Evolutionary conservation across 768 basidiomycete species (phyloP), one percentile per base, ranked within the genome.

Genomic region (Antrodiella citrinella): DNA sequence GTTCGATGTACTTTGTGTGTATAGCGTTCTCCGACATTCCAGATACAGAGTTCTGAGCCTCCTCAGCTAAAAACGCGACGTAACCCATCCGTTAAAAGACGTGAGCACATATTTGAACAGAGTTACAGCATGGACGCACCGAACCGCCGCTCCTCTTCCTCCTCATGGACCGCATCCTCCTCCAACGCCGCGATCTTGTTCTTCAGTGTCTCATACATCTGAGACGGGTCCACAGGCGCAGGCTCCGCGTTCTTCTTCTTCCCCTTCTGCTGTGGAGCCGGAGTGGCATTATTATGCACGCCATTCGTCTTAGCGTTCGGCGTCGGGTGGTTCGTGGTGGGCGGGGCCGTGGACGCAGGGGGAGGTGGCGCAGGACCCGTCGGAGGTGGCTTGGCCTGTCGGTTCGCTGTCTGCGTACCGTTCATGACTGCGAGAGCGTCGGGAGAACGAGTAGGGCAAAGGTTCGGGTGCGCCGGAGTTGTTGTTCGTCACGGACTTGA

Each of bases 161-260:
- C 90, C 59, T 88, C 87, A 26, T 87, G 71, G 4, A 85, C 84
- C 60, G 88, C 86, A 62, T 90, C 90, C 65, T 91, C 90, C 62
- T 93, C 90, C 56, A 93, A 70, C 40, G 87, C 89, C 4, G 91
- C 88, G 67, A 93, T 93, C 65, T 89, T 76, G 65, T 74, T 91
- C 78, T 86, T 91, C 60, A 93, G 72, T 49, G 81, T 86, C 66
- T 91, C 90, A 64, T 91, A 91, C 86, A 92, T 87, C 39, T 80
- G 76, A 2, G 82, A 84, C 48, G 89, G 88, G 70, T 93, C 90
- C 49, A 87, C 77, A 19, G 82, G 83, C 4, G 73, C 63, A 50
- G 72, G 69, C 54, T 84, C 85, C 57, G 72, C 75, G 67, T 84
- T 86, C 72, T 83, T 85, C 81, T 88, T 91, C 71, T 69, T 84